These are phyloP conservation scores for Populus tremula DNA, from an alignment of 345 rosid genomes.

Conservation along the genomic window DNA sequence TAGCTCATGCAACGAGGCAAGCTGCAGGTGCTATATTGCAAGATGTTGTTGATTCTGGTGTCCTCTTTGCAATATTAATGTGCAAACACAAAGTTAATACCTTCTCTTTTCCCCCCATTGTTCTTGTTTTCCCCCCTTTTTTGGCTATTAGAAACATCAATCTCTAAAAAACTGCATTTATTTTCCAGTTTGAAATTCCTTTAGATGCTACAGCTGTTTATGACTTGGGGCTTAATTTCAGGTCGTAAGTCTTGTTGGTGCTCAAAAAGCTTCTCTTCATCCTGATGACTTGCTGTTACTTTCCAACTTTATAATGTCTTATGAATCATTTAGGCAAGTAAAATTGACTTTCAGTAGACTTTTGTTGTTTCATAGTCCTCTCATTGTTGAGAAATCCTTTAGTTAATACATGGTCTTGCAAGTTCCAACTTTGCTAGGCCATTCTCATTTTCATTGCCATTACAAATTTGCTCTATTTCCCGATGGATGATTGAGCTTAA, in stretches of 20 bases:
- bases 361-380: neutral
- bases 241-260: conserved; percentile 96
- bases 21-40: conserved; percentile 87
- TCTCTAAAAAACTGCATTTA: neutral
- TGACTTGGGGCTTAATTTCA: conserved; percentile 33
- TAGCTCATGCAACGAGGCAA: conserved; percentile 71
- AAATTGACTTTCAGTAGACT: conserved; percentile 11
- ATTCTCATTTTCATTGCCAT: too few relatives aligned
- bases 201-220: conserved; percentile 14
- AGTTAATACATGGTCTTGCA: neutral
- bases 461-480: too few relatives aligned
- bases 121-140: neutral
- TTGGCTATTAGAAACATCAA: neutral
- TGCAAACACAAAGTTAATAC: conserved; percentile 70
- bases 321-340: conserved; percentile 89
- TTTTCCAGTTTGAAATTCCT: neutral
- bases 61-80: conserved; percentile 78
- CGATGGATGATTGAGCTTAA: too few relatives aligned
- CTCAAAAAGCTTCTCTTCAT: conserved; percentile 96
- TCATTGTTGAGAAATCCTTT: neutral
- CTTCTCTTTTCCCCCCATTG: neutral
- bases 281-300: conserved; percentile 94
- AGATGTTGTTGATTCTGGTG: conserved; percentile 87
- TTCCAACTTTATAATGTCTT: conserved; percentile 83
- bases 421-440: too few relatives aligned